Evolutionary conservation across 805 yeast species (phyloP).

Genomic region (Martiniozyma abietophila): DNA sequence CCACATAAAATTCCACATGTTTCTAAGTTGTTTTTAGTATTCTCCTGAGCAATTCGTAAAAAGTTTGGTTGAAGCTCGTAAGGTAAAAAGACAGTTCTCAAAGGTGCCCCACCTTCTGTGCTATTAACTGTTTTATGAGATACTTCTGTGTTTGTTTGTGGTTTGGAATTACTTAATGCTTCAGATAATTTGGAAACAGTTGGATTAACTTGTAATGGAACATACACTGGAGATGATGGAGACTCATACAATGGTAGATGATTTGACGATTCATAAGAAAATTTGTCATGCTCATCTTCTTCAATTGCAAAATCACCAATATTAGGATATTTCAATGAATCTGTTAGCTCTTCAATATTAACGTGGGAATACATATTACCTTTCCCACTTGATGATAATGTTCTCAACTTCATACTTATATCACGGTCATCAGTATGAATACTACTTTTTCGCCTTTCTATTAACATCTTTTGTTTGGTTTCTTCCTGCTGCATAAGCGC

Average conservation of each 20-base stretch:
- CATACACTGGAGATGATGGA: no score
- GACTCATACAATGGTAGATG: no score
- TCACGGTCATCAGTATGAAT: conserved; percentile 13
- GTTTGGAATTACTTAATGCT: no score
- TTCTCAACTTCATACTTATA: conserved; percentile 17
- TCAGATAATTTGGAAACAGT: no score
- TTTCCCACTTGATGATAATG: conserved; percentile 15
- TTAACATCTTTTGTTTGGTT: conserved; percentile 5
- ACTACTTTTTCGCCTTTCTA: conserved; percentile 13
- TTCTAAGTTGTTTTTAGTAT: conserved; percentile 44
- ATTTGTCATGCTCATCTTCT: conserved; percentile 8
- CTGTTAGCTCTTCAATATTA: conserved; percentile 1
- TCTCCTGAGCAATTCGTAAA: conserved; percentile 36
- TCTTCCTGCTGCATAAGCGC: conserved; percentile 11
- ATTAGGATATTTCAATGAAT: conserved; percentile 12
- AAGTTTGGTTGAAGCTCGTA: conserved; percentile 33
- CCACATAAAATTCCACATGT: conserved; percentile 66
- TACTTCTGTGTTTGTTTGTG: conserved; percentile 10
- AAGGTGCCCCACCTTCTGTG: conserved; percentile 49
- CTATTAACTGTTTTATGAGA: conserved; percentile 32
- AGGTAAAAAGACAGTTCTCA: conserved; percentile 46
- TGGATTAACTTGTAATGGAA: no score
- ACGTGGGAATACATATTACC: background rate
- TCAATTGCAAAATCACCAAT: conserved; percentile 12
- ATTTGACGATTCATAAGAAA: no score